Evolutionary conservation across 768 basidiomycete genomes (phyloP).

Genomic region (Mrakia frigida): DNA sequence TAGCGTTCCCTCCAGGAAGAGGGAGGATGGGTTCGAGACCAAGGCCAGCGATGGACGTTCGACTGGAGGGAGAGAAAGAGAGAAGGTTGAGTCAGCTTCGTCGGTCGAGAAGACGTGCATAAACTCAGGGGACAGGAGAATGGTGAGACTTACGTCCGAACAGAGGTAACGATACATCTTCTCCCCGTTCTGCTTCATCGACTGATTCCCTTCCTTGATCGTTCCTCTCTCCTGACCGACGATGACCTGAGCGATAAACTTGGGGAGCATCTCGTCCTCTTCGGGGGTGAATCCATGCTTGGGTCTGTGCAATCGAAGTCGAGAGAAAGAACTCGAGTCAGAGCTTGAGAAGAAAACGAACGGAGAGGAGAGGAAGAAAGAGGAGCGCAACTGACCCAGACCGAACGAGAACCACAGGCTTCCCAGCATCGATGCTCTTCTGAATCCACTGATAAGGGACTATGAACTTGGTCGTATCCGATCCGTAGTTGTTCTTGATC

Average conservation of each 20-base stretch:
- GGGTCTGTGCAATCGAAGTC: not conserved
- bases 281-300: not conserved
- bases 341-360: not conserved
- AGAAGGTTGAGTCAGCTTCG: not conserved
- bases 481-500: not conserved
- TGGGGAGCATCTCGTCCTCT: conserved; percentile 57
- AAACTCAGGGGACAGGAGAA: not conserved
- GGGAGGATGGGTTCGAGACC: not conserved
- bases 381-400: not conserved
- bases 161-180: conserved; percentile 36
- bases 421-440: not conserved
- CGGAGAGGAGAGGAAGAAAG: not conserved
- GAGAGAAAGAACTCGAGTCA: not conserved
- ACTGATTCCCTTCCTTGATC: conserved; percentile 50
- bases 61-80: not conserved
- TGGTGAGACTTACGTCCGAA: not conserved
- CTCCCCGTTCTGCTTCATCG: conserved; percentile 73
- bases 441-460: conserved; percentile 4
- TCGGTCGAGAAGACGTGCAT: no score
- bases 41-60: not conserved
- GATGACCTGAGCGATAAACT: conserved; percentile 72
- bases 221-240: conserved; percentile 53
- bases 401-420: not conserved
- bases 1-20: conserved; percentile 16
- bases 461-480: not conserved